These are phyloP conservation scores for Mycosphaerelloides madeirae DNA, from an alignment of 2,329 filamentous ascomycete species.

Conservation along the genomic window DNA sequence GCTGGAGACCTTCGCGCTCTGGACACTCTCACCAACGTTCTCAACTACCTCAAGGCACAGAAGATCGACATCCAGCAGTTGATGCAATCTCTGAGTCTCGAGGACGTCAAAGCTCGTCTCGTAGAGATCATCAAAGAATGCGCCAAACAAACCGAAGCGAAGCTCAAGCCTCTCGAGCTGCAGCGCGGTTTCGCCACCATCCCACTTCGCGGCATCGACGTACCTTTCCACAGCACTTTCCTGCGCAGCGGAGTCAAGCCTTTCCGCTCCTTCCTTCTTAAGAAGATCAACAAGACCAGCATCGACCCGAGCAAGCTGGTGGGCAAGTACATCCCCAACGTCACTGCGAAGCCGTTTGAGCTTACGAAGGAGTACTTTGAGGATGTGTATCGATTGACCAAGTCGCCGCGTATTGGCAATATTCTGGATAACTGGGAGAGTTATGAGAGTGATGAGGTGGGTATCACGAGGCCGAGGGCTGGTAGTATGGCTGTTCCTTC, in stretches of 20 bases:
- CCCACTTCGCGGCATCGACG: constrained; percentile 92
- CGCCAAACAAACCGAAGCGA: constrained; percentile 79
- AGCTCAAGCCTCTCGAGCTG: constrained; percentile 81
- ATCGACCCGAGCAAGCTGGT: constrained; percentile 96
- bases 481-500: constrained; percentile 24
- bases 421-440: constrained; percentile 71
- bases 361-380: constrained; percentile 99
- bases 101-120: constrained; percentile 85
- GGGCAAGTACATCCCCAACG: constrained; percentile 98
- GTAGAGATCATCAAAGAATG: constrained; percentile 87
- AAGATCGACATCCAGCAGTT: constrained; percentile 96
- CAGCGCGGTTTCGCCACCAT: constrained; percentile 96
- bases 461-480: constrained; percentile 24
- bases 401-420: constrained; percentile 68
- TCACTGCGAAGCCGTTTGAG: constrained; percentile 91
- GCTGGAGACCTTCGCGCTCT: constrained; percentile 63
- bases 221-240: constrained; percentile 99
- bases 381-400: constrained; percentile 93
- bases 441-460: constrained; percentile 41
- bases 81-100: constrained; percentile 77
- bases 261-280: constrained; percentile 95
- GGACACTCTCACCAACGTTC: constrained; percentile 67
- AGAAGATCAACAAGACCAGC: constrained; percentile 99
- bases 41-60: constrained; percentile 93
- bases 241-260: constrained; percentile 97